Evolutionary conservation across 495 filamentous ascomycete species (phyloP).

Genomic region (Daldinia loculata): DNA sequence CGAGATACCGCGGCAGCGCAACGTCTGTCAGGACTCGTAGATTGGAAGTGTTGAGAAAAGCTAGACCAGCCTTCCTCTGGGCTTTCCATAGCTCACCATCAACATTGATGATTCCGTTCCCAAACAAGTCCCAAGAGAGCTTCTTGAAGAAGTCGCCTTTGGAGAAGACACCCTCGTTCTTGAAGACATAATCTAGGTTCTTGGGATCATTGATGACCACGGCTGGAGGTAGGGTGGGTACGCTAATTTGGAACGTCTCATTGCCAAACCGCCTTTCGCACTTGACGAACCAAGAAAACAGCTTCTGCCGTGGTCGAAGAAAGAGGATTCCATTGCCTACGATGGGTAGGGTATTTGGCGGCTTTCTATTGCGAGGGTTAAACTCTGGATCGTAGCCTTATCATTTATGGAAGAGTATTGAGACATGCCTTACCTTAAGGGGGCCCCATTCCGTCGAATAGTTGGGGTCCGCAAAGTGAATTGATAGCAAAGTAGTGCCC

Average conservation of each 20-base stretch:
- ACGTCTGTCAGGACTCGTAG: conserved; percentile 64
- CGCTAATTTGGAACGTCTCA: conserved; percentile 64
- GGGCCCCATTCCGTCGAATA: conserved; percentile 47
- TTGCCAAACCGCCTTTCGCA: conserved; percentile 63
- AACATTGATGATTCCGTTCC: conserved; percentile 69
- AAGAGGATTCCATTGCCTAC: conserved; percentile 68
- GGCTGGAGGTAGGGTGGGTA: conserved; percentile 65
- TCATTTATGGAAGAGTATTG: not conserved
- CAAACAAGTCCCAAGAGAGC: conserved; percentile 68
- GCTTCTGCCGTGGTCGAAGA: conserved; percentile 61
- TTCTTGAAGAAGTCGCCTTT: conserved; percentile 67
- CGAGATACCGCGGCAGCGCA: conserved; percentile 60
- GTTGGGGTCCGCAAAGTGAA: conserved; percentile 41
- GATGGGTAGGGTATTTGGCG: conserved; percentile 65
- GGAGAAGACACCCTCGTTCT: conserved; percentile 64
- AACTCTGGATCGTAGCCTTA: not conserved
- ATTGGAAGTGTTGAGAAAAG: conserved; percentile 65
- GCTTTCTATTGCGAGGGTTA: conserved; percentile 47
- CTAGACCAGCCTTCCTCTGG: conserved; percentile 66
- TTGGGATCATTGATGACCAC: conserved; percentile 67
- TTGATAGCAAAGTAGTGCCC: conserved; percentile 28
- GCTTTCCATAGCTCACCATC: conserved; percentile 68
- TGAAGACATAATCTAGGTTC: conserved; percentile 67
- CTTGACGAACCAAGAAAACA: conserved; percentile 67
- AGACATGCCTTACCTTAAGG: conserved; percentile 43